Conservation (phyloP, 2,329 filamentous ascomycete genomes). For the Clonostachys sp. region DNA sequence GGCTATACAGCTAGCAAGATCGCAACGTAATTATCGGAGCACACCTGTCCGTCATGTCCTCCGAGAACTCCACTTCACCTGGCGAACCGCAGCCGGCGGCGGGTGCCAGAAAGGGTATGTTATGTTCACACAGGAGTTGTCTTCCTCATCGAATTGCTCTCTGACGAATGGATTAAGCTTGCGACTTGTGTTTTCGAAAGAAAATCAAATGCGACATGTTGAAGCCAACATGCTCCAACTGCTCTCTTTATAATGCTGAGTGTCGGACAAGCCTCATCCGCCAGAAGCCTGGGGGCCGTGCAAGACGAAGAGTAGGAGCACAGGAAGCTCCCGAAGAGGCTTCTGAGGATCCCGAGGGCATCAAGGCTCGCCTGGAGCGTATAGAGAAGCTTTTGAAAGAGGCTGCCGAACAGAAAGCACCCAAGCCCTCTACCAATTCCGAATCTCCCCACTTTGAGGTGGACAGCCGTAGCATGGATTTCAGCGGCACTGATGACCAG, state of each 20-base stretch:
- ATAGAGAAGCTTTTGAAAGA: conserved; percentile 23
- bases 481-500: not conserved
- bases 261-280: conserved; percentile 21
- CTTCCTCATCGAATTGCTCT: too few species aligned
- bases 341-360: not conserved
- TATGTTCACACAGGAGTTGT: too few species aligned
- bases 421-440: too few species aligned
- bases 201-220: conserved; percentile 41
- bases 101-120: too few species aligned
- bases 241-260: conserved; percentile 31
- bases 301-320: conserved; percentile 6
- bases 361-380: conserved; percentile 17
- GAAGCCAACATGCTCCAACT: conserved; percentile 37
- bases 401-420: too few species aligned
- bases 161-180: conserved; percentile 15
- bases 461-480: too few species aligned
- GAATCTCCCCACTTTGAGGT: too few species aligned
- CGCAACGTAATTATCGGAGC: too few species aligned
- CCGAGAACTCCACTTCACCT: too few species aligned
- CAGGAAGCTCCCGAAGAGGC: not conserved
- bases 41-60: too few species aligned
- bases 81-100: too few species aligned
- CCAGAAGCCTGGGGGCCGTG: conserved; percentile 11
- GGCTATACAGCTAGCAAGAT: too few species aligned
- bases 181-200: conserved; percentile 37